Conservation (phyloP, 306 rosid genomes). For the Begonia fuchsioides region DNA sequence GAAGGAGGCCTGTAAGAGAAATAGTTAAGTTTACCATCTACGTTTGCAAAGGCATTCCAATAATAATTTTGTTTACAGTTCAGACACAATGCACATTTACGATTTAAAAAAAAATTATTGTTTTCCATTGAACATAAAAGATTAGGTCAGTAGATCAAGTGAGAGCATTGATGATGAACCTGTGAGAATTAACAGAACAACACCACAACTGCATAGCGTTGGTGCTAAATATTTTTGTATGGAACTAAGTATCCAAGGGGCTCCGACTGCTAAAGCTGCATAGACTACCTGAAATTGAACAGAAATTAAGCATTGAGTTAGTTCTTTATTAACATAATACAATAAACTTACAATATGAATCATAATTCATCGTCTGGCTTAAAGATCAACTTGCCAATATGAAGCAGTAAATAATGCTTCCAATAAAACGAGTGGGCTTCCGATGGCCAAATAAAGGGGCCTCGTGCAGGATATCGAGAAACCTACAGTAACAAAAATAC, state of each 20-base stretch:
- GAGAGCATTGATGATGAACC: conserved; percentile 24
- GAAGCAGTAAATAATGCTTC: conserved; percentile 68
- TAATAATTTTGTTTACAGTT: too few relatives aligned
- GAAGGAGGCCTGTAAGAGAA: conserved; percentile 66
- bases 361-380: neutral
- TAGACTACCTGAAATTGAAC: conserved; percentile 57
- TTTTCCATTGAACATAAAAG: too few relatives aligned
- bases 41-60: too few relatives aligned
- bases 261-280: conserved; percentile 53
- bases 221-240: conserved; percentile 30
- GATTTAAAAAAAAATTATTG: too few relatives aligned
- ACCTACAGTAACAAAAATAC: conserved; percentile 21
- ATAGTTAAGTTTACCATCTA: neutral
- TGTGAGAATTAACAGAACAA: conserved; percentile 62
- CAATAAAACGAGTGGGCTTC: conserved; percentile 62
- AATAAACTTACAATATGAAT: neutral
- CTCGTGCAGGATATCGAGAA: conserved; percentile 86
- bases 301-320: conserved; percentile 10
- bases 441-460: conserved; percentile 91
- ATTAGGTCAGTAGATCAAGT: neutral
- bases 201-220: conserved; percentile 75
- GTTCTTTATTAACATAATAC: neutral
- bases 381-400: conserved; percentile 37
- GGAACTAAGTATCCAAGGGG: conserved; percentile 60
- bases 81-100: too few relatives aligned